These are phyloP conservation scores for Metarhizium guizhouense DNA, from an alignment of 2,329 filamentous ascomycete species.

Conservation along the genomic window DNA sequence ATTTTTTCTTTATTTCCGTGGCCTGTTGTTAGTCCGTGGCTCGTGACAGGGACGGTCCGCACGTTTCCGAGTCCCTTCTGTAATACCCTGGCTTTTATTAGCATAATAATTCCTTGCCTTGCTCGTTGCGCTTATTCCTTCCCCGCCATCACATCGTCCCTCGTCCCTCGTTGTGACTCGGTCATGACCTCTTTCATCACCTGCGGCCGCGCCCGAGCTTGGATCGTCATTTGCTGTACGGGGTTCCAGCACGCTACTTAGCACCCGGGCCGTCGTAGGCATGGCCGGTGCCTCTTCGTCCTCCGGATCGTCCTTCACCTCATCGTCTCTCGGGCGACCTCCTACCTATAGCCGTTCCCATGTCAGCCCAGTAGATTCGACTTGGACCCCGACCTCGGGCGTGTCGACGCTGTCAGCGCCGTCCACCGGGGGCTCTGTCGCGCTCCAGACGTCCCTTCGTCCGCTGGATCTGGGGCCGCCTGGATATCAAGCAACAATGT, in stretches of 20 bases:
- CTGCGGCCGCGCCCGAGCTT: background rate
- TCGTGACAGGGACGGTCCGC: background rate
- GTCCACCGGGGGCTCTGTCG: constrained; percentile 25
- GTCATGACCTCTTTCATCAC: constrained; percentile 1
- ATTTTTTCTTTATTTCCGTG: too few relatives aligned
- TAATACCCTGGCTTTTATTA: background rate
- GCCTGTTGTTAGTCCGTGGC: background rate
- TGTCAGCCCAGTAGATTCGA: constrained; percentile 33
- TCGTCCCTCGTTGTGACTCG: background rate
- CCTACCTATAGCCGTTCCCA: constrained; percentile 32
- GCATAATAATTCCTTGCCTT: background rate
- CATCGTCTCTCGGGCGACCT: constrained; percentile 33
- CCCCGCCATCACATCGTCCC: background rate
- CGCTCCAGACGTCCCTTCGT: constrained; percentile 29
- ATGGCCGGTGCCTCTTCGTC: constrained; percentile 33
- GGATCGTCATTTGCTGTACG: background rate
- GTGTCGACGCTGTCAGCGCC: constrained; percentile 34
- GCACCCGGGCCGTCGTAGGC: constrained; percentile 8
- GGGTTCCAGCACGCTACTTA: background rate
- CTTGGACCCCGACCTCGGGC: constrained; percentile 36
- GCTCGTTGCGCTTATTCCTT: background rate
- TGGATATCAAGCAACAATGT: constrained; percentile 47
- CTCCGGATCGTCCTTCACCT: constrained; percentile 39
- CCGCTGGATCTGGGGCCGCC: constrained; percentile 43
- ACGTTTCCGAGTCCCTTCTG: background rate